Evolutionary conservation across 768 basidiomycete genomes (phyloP).

Genomic region (Tricholoma furcatifolium): DNA sequence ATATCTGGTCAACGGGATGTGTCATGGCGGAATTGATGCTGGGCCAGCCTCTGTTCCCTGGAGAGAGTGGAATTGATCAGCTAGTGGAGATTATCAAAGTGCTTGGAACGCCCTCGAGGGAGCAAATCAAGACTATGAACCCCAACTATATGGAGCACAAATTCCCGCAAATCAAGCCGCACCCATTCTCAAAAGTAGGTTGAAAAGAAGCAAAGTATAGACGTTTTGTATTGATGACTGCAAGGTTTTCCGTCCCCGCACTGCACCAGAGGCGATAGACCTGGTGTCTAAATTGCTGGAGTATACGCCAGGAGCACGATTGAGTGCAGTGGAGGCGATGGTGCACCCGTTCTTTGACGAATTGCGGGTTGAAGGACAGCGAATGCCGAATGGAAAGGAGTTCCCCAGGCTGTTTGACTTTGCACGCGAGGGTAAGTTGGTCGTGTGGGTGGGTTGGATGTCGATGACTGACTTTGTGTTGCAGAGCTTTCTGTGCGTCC

Average conservation of each 20-base stretch:
- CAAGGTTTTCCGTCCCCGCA: constrained; percentile 97
- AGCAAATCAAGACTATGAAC: constrained; percentile 99
- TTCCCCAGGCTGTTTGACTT: constrained; percentile 95
- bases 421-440: constrained; percentile 78
- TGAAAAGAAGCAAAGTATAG: constrained; percentile 8
- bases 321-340: constrained; percentile 91
- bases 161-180: constrained; percentile 99
- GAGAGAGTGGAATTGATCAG: constrained; percentile 98
- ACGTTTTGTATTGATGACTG: constrained; percentile 12
- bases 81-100: constrained; percentile 99
- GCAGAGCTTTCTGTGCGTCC: constrained; percentile 95
- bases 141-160: constrained; percentile 99
- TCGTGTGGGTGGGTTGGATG: neutral
- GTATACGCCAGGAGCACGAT: constrained; percentile 93
- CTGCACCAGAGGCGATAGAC: constrained; percentile 94
- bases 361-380: constrained; percentile 82
- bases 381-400: constrained; percentile 97
- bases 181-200: constrained; percentile 93
- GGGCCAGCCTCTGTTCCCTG: constrained; percentile 97
- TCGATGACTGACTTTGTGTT: constrained; percentile 1
- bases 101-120: constrained; percentile 94
- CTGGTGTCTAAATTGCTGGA: constrained; percentile 93
- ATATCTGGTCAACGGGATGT: constrained; percentile 99
- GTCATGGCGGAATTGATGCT: constrained; percentile 99
- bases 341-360: constrained; percentile 97